Percentiles rank a stretch among this genome's conserved stretches.
Evolutionary conservation across 2,329 filamentous ascomycete species (phyloP).

Genomic region (Fusarium torreyae): DNA sequence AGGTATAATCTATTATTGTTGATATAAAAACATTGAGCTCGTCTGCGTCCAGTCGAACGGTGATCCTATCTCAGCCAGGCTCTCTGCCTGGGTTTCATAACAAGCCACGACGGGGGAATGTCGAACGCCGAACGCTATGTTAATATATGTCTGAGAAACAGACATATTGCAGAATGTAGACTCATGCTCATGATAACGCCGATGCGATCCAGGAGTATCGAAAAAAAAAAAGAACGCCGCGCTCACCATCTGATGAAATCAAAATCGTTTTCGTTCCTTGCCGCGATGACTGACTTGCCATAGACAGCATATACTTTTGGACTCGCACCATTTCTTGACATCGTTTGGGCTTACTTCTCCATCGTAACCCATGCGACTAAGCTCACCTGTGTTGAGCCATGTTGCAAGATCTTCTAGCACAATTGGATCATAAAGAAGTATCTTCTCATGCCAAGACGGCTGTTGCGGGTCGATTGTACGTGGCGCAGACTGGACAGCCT

Average conservation of each 20-base stretch:
- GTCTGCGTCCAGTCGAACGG: slow-evolving; percentile 15
- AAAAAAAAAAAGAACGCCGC: slow-evolving; percentile 35
- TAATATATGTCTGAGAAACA: slow-evolving; percentile 2
- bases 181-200: slow-evolving; percentile 11
- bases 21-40: slow-evolving; percentile 19
- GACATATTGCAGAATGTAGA: slow-evolving; percentile 3
- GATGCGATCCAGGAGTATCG: slow-evolving; percentile 8
- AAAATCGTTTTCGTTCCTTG: slow-evolving; percentile 67
- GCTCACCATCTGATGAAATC: slow-evolving; percentile 32
- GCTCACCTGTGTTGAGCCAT: slow-evolving; percentile 84
- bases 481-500: slow-evolving; percentile 67
- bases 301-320: slow-evolving; percentile 86
- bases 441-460: slow-evolving; percentile 91
- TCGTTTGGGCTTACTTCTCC: slow-evolving; percentile 74
- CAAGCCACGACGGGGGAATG: neutral
- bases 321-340: slow-evolving; percentile 92
- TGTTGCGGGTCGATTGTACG: slow-evolving; percentile 63
- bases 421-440: slow-evolving; percentile 93
- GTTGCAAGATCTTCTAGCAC: slow-evolving; percentile 86
- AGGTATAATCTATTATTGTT: slow-evolving; percentile 29
- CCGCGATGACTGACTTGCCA: slow-evolving; percentile 73
- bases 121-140: slow-evolving; percentile 2
- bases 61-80: slow-evolving; percentile 9
- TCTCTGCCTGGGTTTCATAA: slow-evolving; percentile 2
- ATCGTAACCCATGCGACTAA: slow-evolving; percentile 75